Percentiles rank a stretch among this genome's conserved stretches.
These are phyloP conservation scores for Lepraria neglecta DNA, from an alignment of 495 filamentous ascomycete genomes.

Conservation along the genomic window DNA sequence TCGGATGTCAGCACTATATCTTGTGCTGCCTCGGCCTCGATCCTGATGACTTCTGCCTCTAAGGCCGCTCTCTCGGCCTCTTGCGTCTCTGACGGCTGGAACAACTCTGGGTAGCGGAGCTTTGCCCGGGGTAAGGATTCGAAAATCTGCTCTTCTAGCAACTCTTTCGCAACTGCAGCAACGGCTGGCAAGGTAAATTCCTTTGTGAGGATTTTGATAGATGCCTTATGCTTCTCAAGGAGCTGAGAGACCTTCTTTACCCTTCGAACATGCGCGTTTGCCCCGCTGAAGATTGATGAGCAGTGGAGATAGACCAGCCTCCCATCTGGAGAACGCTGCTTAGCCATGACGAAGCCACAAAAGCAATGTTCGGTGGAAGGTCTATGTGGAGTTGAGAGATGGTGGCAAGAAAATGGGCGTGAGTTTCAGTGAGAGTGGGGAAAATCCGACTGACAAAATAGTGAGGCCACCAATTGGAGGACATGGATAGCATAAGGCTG, in stretches of 20 bases:
- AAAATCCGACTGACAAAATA: too few species aligned
- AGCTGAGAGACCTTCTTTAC: constrained; percentile 18
- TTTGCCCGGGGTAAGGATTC: constrained; percentile 17
- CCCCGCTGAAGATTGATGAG: constrained; percentile 24
- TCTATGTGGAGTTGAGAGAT: too few species aligned
- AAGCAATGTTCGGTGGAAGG: too few species aligned
- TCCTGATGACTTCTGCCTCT: constrained; percentile 21
- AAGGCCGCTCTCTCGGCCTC: constrained; percentile 22
- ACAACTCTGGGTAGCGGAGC: constrained; percentile 22
- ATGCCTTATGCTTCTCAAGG: constrained; percentile 19
- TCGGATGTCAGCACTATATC: constrained; percentile 18
- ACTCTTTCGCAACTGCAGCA: constrained; percentile 22
- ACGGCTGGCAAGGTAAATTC: constrained; percentile 18
- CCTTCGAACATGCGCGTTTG: constrained; percentile 21
- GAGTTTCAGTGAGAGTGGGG: too few species aligned
- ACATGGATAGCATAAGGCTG: too few species aligned
- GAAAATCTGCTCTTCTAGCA: constrained; percentile 23
- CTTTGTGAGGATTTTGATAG: constrained; percentile 17
- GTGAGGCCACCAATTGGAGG: too few species aligned
- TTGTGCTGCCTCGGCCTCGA: constrained; percentile 22
- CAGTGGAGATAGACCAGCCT: constrained; percentile 22
- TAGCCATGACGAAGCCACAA: too few species aligned
- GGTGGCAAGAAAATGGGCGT: too few species aligned
- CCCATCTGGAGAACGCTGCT: constrained; percentile 23
- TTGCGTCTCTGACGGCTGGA: constrained; percentile 20